Base-by-base conservation (phyloP, 768 basidiomycete genomes). In the Gloeopeniophorella convolvens region DNA sequence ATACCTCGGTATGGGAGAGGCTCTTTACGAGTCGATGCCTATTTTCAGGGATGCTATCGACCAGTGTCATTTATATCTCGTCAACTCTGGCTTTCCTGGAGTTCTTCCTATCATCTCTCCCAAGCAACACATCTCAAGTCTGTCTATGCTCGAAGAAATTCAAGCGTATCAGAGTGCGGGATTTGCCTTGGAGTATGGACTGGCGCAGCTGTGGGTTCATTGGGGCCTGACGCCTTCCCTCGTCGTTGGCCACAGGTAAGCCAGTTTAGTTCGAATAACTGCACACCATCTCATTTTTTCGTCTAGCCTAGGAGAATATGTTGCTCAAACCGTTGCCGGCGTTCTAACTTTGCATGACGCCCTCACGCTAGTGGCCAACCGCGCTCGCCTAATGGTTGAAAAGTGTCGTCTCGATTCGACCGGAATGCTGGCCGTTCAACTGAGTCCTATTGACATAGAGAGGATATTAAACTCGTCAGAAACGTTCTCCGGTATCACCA, bases 191-290 rank as follows among this genome's bases (percentile, higher is more conserved):
- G 75, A 86, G 59, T 85, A 79, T 58, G 78, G 80, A 0, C 66
- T 89, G 18, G 73, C 78, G 0, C 67, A 65, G 39, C 50, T 89
- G 12, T 89, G 85, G 86, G 74, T 75, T 28, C 76, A 73, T 6
- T 88, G 82, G 83, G 85, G 85, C 1, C 35, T 88, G 11, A 55
- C 58, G 18, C 85, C 85, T 4, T 57, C 66, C n/a, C 79, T 73
- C 0, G 78, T 85, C 12, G 70, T 81, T 15, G 85, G 86, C 3
- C 85, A 88, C 58, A 89, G 86, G 86, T 86, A 42, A 49, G 72
- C 61, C 31, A 9, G 9, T 45, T 47, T 31, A 35, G 3, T 42
- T 26, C 3, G 36, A 27, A 51, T 23, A 23, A 34, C 34, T 35
- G 51, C n/a, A 16, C 44, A 11, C 23, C 60, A 20, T 18, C 7